Evolutionary conservation across 805 yeast species (phyloP), one percentile per base, ranked within the genome.

Genomic region (Debaryomyces tyrocola): DNA sequence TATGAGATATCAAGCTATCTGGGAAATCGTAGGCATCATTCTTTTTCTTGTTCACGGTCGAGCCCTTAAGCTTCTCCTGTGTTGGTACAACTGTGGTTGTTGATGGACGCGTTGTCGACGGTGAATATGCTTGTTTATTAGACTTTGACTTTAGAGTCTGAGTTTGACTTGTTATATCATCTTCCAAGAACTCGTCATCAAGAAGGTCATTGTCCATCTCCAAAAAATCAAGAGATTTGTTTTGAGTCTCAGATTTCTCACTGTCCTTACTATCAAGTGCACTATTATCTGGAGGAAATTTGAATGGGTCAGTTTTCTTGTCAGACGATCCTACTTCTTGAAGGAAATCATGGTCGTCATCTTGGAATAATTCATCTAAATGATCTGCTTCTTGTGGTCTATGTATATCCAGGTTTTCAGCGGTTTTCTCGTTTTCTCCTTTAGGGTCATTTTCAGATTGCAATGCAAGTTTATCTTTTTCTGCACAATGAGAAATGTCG

Each of bases 11-110:
- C 37, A 86, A 59, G 38, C 74, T 80, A 17, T 71, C 66, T 1
- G 92, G 92, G 56, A 86, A 84, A 57, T 86, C 94, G 55, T 84
- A 86, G 0, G 90, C 90, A 65, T 85, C 89, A n/a, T 84, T 78
- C 59, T 81, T 83, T 55, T 78, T 77, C 61, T 83, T 83, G 34
- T 12, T n/a, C 11, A n/a, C 6, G 17, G 14, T 4, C 34, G 14
- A 31, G 4, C 17, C 17, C 14, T 14, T 31, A 9, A 2, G 34
- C 4, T 17, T 11, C n/a, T 18, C 15, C 9, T 35, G 38, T 18
- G 18, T 17, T 17, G 18, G 20, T 20, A 17, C 17, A 18, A 28
- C 20, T 21, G 40, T 6, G 10, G 10, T 11, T 4, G 40, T 6
- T 24, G 12, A n/a, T 6, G 40, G 12, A 18, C 4, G 3, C 38